These are phyloP conservation scores for Zopfochytrium polystomum DNA, from an alignment of 371 early-diverging fungal species.

Conservation along the genomic window DNA sequence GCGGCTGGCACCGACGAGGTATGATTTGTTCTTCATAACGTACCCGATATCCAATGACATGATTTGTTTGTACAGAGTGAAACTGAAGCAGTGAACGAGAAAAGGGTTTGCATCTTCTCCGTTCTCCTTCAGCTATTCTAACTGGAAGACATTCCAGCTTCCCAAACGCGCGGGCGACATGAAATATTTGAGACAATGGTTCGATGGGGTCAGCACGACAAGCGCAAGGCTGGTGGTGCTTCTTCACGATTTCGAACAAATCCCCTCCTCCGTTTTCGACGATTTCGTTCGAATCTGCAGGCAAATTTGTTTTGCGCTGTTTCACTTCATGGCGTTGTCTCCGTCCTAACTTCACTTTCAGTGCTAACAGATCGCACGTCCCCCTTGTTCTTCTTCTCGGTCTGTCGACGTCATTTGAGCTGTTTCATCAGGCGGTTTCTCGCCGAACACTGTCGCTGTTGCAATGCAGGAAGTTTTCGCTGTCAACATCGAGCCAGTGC, in stretches of 20 bases:
- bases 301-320: constrained; percentile 30
- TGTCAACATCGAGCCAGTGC: constrained; percentile 73
- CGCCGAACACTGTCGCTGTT: constrained; percentile 66
- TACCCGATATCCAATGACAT: too few species aligned
- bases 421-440: constrained; percentile 72
- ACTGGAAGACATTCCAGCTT: too few species aligned
- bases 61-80: too few species aligned
- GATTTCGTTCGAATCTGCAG: constrained; percentile 74
- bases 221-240: constrained; percentile 76
- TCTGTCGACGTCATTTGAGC: constrained; percentile 79
- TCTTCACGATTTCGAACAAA: constrained; percentile 85
- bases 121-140: too few species aligned
- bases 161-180: too few species aligned
- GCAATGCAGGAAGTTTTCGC: constrained; percentile 71
- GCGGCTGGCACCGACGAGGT: too few species aligned
- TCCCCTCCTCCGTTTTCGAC: constrained; percentile 65
- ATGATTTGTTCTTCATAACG: too few species aligned
- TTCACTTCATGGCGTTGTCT: not conserved
- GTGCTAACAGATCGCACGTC: constrained; percentile 61
- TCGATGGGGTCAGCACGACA: too few species aligned
- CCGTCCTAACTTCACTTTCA: constrained; percentile 17
- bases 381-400: constrained; percentile 83
- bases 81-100: too few species aligned
- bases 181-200: too few species aligned
- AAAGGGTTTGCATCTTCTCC: too few species aligned